phyloP scores from a whole-genome alignment of 2,329 filamentous ascomycete genomes.

The Ophioceras dolichostomum region DNA sequence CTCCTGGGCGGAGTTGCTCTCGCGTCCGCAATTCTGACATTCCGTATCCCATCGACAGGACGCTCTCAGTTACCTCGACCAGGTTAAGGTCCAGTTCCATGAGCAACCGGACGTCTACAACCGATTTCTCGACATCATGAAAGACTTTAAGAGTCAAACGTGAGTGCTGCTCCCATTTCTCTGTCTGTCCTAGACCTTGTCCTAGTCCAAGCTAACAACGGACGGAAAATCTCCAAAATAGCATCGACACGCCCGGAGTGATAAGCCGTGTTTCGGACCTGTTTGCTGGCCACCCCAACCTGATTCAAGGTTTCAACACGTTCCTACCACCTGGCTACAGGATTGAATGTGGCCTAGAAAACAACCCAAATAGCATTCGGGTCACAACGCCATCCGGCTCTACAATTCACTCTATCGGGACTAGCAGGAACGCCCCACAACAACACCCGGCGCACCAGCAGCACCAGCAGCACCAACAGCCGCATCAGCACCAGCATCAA shows the following conservation, averaged over 20 bases:
- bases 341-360: conserved; percentile 89
- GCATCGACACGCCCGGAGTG: conserved; percentile 93
- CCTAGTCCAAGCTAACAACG: neutral
- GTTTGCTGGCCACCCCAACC: conserved; percentile 87
- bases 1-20: no score
- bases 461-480: neutral
- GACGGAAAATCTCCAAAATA: conserved; percentile 13
- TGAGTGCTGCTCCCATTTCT: conserved; percentile 31
- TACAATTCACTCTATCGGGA: conserved; percentile 73
- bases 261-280: conserved; percentile 93
- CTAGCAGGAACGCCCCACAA: no score
- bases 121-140: conserved; percentile 96
- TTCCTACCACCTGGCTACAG: conserved; percentile 92
- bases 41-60: conserved; percentile 24
- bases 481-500: no score
- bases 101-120: conserved; percentile 98
- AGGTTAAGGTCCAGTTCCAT: conserved; percentile 96
- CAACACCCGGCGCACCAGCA: conserved; percentile 28
- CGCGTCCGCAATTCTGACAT: no score
- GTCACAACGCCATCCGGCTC: conserved; percentile 98
- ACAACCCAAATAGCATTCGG: conserved; percentile 89
- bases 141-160: conserved; percentile 98
- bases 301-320: conserved; percentile 97
- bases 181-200: conserved; percentile 7
- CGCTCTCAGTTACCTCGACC: conserved; percentile 90